Conservation (phyloP, 2,329 filamentous ascomycete genomes). For the Alternaria atra region DNA sequence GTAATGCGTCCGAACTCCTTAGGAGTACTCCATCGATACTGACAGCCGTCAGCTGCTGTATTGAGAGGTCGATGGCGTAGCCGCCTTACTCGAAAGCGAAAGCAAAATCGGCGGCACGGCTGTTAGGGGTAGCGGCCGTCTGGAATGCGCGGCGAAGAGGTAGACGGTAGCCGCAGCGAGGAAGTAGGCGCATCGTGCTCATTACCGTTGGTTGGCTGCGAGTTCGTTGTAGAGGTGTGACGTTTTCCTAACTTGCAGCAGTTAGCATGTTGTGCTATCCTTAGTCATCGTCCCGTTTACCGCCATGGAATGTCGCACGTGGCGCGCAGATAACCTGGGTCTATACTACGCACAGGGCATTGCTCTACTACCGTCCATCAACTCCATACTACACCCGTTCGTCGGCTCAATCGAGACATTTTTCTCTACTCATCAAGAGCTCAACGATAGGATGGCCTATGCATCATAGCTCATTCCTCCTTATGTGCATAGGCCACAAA, state of each 20-base stretch:
- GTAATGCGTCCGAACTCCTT: constrained; percentile 79
- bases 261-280: not conserved
- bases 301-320: not conserved
- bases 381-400: not conserved
- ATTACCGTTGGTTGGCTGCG: constrained; percentile 4
- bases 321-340: not conserved
- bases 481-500: not conserved
- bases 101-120: constrained; percentile 63
- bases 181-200: constrained; percentile 33
- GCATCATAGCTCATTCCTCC: not conserved
- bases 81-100: constrained; percentile 65
- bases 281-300: not conserved
- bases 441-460: not conserved
- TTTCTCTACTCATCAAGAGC: not conserved
- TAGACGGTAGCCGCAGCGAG: constrained; percentile 15
- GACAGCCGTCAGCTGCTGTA: constrained; percentile 37
- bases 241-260: constrained; percentile 2
- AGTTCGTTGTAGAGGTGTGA: constrained; percentile 4
- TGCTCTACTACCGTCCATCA: not conserved
- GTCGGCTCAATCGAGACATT: not conserved
- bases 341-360: not conserved
- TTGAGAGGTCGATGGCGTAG: constrained; percentile 16
- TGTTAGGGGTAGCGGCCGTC: constrained; percentile 28
- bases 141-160: constrained; percentile 37
- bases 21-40: constrained; percentile 96